Percentiles rank a stretch among this genome's conserved stretches.
Evolutionary conservation across 352 stramenopile species (phyloP).

Genomic region (Globisporangium iwayamae): DNA sequence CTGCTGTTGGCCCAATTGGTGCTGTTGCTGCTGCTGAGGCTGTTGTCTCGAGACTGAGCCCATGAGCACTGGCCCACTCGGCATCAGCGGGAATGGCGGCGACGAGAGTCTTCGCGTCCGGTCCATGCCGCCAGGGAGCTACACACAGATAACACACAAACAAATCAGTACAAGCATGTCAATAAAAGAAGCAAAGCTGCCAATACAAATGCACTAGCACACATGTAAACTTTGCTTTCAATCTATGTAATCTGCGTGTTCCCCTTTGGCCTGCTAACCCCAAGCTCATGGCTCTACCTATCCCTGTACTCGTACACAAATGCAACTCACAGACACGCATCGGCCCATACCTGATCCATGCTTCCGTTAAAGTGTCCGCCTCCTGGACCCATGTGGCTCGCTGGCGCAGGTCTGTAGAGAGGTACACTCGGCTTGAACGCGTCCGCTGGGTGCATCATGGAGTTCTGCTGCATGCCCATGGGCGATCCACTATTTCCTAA

Average conservation of each 20-base stretch:
- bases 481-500: conserved; percentile 14
- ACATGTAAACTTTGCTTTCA: not conserved
- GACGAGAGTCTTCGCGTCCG: conserved; percentile 24
- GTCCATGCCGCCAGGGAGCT: not conserved
- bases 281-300: no score
- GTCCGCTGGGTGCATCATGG: conserved; percentile 26
- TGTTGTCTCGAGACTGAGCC: not conserved
- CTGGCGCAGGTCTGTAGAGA: conserved; percentile 46
- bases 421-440: conserved; percentile 34
- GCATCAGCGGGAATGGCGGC: conserved; percentile 8
- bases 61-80: not conserved
- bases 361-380: conserved; percentile 28
- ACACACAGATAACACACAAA: not conserved
- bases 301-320: not conserved
- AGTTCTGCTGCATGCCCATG: conserved; percentile 10
- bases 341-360: conserved; percentile 56
- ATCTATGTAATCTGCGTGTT: not conserved
- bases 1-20: conserved; percentile 3
- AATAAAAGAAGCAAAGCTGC: not conserved
- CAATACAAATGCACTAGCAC: not conserved
- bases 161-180: not conserved
- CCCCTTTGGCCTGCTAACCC: not conserved
- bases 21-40: not conserved
- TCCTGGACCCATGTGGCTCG: conserved; percentile 15
- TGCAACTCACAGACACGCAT: conserved; percentile 15